phyloP scores from a whole-genome alignment of 345 rosid species.

The Boechera stricta region DNA sequence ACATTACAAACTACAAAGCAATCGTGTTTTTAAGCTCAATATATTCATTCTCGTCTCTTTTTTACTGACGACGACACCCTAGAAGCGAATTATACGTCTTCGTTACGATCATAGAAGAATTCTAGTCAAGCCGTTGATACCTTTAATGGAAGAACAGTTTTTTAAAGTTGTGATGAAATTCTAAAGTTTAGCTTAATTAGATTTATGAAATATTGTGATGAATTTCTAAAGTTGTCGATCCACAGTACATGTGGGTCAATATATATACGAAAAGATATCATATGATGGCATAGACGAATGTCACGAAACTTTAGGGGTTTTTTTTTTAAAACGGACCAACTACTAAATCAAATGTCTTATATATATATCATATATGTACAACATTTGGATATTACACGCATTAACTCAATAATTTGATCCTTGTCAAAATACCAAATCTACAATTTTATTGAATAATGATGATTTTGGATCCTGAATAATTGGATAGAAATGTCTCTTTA shows the following conservation, averaged over 20 bases:
- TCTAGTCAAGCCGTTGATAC: conserved; percentile 28
- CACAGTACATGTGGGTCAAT: conserved; percentile 26
- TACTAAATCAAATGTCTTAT: conserved; percentile 16
- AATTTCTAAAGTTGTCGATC: neutral
- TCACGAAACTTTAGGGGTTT: no score
- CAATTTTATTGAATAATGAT: neutral
- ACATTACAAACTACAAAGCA: neutral
- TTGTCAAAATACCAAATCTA: conserved; percentile 5
- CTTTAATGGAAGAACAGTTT: conserved; percentile 85
- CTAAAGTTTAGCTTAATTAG: neutral
- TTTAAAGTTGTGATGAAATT: no score
- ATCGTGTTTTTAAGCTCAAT: conserved; percentile 15
- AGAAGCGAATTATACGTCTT: no score
- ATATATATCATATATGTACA: neutral
- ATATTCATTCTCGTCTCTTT: neutral
- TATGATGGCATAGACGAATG: conserved; percentile 29
- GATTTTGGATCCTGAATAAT: neutral
- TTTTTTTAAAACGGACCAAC: no score
- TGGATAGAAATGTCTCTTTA: neutral
- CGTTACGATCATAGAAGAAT: neutral
- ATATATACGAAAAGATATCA: neutral
- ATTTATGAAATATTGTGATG: conserved; percentile 12
- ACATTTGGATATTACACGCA: conserved; percentile 3
- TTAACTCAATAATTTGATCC: conserved; percentile 18
- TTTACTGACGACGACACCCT: no score